Percentiles rank a stretch among this genome's conserved stretches.
Evolutionary conservation across 495 filamentous ascomycete species (phyloP).

Genomic region (Neurospora sp.): DNA sequence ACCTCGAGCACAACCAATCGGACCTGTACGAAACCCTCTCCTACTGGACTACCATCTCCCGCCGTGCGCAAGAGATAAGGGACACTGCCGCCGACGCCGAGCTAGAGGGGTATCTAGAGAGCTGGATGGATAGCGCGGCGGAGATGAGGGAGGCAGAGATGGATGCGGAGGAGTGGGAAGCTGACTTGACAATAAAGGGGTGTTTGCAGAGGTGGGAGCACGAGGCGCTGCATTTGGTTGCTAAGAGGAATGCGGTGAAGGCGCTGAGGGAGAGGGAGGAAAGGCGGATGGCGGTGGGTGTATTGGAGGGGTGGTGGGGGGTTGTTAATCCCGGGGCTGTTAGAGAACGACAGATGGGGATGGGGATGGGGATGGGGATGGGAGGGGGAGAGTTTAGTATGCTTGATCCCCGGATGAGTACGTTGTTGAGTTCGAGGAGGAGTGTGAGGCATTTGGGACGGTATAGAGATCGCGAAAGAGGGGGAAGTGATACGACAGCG

Average conservation of each 20-base stretch:
- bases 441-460: background rate
- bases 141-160: conserved; percentile 10
- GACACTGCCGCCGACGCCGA: conserved; percentile 19
- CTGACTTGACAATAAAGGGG: conserved; percentile 4
- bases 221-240: conserved; percentile 16
- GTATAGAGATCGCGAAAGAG: background rate
- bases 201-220: conserved; percentile 21
- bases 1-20: conserved; percentile 12
- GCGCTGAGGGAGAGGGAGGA: conserved; percentile 18
- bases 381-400: background rate
- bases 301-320: conserved; percentile 20
- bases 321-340: conserved; percentile 10
- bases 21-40: conserved; percentile 16
- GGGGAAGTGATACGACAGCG: background rate
- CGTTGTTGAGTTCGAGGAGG: background rate
- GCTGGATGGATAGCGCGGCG: conserved; percentile 9
- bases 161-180: conserved; percentile 20
- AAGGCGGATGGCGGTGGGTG: conserved; percentile 6
- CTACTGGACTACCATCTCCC: conserved; percentile 14
- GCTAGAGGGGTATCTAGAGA: conserved; percentile 13
- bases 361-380: background rate
- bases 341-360: background rate
- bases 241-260: conserved; percentile 8
- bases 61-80: conserved; percentile 3
- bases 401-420: background rate